phyloP scores from a whole-genome alignment of 2,329 filamentous ascomycete species.

The Pseudocercospora crystallina region DNA sequence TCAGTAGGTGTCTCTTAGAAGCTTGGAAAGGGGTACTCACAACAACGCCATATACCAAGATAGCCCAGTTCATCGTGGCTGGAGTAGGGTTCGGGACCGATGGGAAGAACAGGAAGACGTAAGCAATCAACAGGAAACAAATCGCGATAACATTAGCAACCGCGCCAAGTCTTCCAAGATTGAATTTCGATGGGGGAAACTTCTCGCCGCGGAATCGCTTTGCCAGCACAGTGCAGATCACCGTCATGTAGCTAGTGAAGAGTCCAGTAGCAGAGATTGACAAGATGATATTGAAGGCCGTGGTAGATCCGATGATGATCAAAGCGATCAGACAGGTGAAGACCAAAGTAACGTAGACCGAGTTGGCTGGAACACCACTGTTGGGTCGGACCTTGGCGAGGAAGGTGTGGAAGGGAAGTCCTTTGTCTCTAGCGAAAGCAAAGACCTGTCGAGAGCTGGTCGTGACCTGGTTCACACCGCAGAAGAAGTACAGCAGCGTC shows the following conservation, averaged over 20 bases:
- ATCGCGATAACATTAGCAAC: slow-evolving; percentile 22
- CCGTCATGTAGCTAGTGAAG: slow-evolving; percentile 26
- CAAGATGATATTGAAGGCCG: slow-evolving; percentile 46
- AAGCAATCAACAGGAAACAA: slow-evolving; percentile 22
- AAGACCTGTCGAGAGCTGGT: slow-evolving; percentile 31
- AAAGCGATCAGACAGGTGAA: slow-evolving; percentile 33
- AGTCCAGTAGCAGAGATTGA: slow-evolving; percentile 36
- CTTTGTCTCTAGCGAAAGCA: slow-evolving; percentile 32
- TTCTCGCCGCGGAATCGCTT: slow-evolving; percentile 23
- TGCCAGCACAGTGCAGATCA: slow-evolving; percentile 24
- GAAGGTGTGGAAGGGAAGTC: slow-evolving; percentile 30
- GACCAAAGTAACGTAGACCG: slow-evolving; percentile 28
- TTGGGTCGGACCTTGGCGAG: slow-evolving; percentile 26
- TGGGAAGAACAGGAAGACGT: slow-evolving; percentile 29
- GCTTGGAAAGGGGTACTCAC: not conserved
- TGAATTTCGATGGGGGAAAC: slow-evolving; percentile 25
- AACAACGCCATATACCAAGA: slow-evolving; percentile 27
- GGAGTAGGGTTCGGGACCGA: slow-evolving; percentile 25
- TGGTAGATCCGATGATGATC: slow-evolving; percentile 40
- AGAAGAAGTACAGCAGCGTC: slow-evolving; percentile 28
- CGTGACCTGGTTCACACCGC: slow-evolving; percentile 31
- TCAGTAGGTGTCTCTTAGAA: no score
- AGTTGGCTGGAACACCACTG: slow-evolving; percentile 31
- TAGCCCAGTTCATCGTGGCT: slow-evolving; percentile 33
- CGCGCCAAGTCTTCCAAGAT: slow-evolving; percentile 32